Conservation (phyloP, 805 yeast genomes). For the Metschnikowia lochheadii region DNA sequence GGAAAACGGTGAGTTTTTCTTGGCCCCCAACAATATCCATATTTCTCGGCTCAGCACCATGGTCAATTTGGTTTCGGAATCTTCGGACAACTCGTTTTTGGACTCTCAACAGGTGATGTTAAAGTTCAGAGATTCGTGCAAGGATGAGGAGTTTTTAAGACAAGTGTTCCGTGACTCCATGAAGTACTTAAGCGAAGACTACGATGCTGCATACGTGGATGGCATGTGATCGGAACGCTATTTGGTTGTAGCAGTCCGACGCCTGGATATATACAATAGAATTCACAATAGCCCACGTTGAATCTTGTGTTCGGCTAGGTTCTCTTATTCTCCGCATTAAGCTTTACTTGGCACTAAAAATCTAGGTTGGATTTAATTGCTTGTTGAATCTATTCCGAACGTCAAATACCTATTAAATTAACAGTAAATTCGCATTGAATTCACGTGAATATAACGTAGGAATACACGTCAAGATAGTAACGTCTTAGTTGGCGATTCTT, state of each 20-base stretch:
- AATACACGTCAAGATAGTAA: too few relatives aligned
- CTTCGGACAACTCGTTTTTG: conserved; percentile 30
- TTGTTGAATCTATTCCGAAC: too few relatives aligned
- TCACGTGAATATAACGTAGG: background rate
- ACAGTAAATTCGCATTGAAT: background rate
- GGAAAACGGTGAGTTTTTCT: conserved; percentile 68
- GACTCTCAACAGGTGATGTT: conserved; percentile 75
- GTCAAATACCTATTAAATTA: background rate
- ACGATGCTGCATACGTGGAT: conserved; percentile 16
- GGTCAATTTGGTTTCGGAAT: conserved; percentile 25
- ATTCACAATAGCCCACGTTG: too few relatives aligned
- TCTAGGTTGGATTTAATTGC: too few relatives aligned
- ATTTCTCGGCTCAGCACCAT: conserved; percentile 64
- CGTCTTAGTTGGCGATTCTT: conserved; percentile 51
- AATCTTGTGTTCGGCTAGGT: too few relatives aligned
- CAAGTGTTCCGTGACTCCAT: conserved; percentile 59
- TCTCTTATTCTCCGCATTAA: too few relatives aligned
- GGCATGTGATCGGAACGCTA: conserved; percentile 8
- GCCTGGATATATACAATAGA: too few relatives aligned
- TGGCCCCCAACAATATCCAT: conserved; percentile 86
- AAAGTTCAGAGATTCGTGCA: conserved; percentile 61
- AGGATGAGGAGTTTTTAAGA: conserved; percentile 44
- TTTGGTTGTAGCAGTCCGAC: background rate
- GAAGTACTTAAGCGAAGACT: conserved; percentile 38
- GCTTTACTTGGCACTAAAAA: too few relatives aligned